Percentiles rank a stretch among this genome's conserved stretches.
phyloP scores from a whole-genome alignment of 2,329 filamentous ascomycete genomes.

The Xylariomycetidae sp. region DNA sequence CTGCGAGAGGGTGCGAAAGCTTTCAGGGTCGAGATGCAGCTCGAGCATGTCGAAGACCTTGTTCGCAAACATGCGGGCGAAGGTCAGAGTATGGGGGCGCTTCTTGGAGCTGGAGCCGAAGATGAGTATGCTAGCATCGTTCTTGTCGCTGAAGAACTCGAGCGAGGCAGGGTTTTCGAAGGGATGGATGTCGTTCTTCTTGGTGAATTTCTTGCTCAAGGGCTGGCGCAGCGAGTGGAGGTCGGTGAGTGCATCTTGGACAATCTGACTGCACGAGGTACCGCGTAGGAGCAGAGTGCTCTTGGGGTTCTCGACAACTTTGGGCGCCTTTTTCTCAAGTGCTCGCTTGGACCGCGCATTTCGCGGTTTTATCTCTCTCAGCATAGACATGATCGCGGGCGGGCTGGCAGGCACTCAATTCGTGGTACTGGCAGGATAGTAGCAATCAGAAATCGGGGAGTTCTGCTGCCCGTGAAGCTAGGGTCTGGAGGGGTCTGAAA shows the following conservation, averaged over 20 bases:
- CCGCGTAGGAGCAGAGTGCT: conserved; percentile 84
- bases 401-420: not conserved
- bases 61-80: conserved; percentile 76
- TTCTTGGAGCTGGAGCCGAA: conserved; percentile 90
- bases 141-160: conserved; percentile 95
- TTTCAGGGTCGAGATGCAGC: conserved; percentile 71
- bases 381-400: conserved; percentile 4
- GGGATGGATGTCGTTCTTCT: conserved; percentile 93
- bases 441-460: no score
- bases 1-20: conserved; percentile 62
- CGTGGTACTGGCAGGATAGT: no score
- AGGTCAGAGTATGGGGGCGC: conserved; percentile 80
- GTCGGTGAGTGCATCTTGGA: conserved; percentile 79
- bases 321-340: conserved; percentile 87
- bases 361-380: conserved; percentile 47
- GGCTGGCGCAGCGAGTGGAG: conserved; percentile 80
- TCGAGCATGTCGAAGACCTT: conserved; percentile 95
- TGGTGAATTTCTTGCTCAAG: conserved; percentile 83
- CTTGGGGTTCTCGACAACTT: conserved; percentile 84
- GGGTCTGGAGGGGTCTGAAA: not conserved
- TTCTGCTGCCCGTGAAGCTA: no score
- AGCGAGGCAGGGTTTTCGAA: conserved; percentile 86
- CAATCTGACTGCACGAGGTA: conserved; percentile 73
- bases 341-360: conserved; percentile 89
- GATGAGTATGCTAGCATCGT: conserved; percentile 80